These are phyloP conservation scores for Penicillium sp. DNA, from an alignment of 2,329 filamentous ascomycete species.

Conservation along the genomic window DNA sequence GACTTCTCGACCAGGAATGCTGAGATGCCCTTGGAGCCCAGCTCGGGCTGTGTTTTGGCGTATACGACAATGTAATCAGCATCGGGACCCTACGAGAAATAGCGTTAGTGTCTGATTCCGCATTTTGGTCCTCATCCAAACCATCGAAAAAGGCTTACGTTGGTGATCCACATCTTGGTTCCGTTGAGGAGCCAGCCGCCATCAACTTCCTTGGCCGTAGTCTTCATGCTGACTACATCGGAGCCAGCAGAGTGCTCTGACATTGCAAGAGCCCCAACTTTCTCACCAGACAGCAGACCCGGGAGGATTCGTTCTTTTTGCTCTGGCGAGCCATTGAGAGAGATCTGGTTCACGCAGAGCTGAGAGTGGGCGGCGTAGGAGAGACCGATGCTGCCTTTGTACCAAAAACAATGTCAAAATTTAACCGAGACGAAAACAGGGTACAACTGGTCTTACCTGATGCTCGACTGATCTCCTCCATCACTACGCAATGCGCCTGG, in stretches of 20 bases:
- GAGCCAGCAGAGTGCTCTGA: constrained; percentile 85
- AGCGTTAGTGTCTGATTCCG: constrained; percentile 3
- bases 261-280: constrained; percentile 89
- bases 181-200: constrained; percentile 84
- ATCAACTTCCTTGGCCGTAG: constrained; percentile 71
- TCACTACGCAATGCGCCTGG: constrained; percentile 90
- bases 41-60: constrained; percentile 81
- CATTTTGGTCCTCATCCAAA: background rate
- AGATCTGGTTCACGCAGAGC: constrained; percentile 92
- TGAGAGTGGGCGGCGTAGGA: constrained; percentile 96
- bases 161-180: constrained; percentile 99
- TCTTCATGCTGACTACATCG: constrained; percentile 96
- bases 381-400: constrained; percentile 55
- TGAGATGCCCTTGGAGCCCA: constrained; percentile 84
- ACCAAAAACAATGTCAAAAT: background rate
- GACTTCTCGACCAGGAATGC: constrained; percentile 79
- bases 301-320: constrained; percentile 82
- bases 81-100: constrained; percentile 61
- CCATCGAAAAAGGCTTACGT: constrained; percentile 50
- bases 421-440: background rate
- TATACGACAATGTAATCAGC: constrained; percentile 95
- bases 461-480: constrained; percentile 90
- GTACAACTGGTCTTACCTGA: constrained; percentile 53
- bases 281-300: constrained; percentile 72
- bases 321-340: constrained; percentile 73